A percentile compares a stretch with the other conserved stretches of the same genome.
These are phyloP conservation scores for Berberis vulgaris DNA, from an alignment of 164 flowering plant genomes.

Conservation along the genomic window DNA sequence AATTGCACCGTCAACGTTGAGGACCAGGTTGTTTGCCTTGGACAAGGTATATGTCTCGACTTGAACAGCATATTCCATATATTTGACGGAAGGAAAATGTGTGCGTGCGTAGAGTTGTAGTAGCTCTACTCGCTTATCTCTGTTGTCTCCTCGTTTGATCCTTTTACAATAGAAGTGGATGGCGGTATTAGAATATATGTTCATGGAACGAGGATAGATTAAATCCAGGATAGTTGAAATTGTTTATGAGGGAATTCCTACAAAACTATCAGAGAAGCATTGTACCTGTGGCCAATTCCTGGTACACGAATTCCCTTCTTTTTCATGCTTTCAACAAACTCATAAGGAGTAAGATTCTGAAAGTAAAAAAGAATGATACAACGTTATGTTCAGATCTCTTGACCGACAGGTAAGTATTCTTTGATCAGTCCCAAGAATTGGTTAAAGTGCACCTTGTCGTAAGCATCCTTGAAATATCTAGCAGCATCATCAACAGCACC, in stretches of 20 bases:
- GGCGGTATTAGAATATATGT: too few relatives aligned
- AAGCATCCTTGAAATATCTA: constrained; percentile 93
- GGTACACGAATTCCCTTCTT: constrained; percentile 99
- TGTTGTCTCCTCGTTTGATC: constrained; percentile 97
- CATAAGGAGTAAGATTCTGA: constrained; percentile 79
- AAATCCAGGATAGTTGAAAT: too few relatives aligned
- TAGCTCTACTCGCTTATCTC: constrained; percentile 95
- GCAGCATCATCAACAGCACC: constrained; percentile 99
- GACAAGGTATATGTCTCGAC: constrained; percentile 94
- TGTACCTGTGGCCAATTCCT: constrained; percentile 98
- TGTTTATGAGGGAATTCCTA: too few relatives aligned
- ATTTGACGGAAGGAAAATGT: constrained; percentile 87
- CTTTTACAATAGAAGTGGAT: constrained; percentile 18
- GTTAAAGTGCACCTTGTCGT: constrained; percentile 49
- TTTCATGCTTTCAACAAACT: constrained; percentile 94
- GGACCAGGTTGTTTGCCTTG: constrained; percentile 87
- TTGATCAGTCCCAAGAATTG: background rate
- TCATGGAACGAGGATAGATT: too few relatives aligned
- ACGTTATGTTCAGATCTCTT: background rate
- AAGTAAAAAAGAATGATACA: constrained; percentile 8
- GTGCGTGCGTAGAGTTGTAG: constrained; percentile 75
- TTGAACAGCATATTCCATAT: constrained; percentile 97
- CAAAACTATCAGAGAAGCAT: background rate
- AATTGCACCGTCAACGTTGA: constrained; percentile 94
- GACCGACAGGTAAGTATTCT: background rate